Base-by-base conservation (phyloP, 805 yeast species). In the Metschnikowia matae region DNA sequence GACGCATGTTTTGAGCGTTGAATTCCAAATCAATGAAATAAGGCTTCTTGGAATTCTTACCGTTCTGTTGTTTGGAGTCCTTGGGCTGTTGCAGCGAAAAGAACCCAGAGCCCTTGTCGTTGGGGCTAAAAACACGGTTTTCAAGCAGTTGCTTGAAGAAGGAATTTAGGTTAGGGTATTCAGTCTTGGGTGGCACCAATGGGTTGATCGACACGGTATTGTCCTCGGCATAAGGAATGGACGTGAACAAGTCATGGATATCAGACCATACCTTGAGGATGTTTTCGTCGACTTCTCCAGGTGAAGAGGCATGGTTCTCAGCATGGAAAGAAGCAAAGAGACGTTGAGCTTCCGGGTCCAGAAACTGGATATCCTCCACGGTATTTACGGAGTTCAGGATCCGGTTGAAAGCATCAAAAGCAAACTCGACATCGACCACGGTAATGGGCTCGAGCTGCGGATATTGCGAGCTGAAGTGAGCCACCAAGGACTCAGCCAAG, bases 201-300 rank as follows among this genome's bases (percentile, higher is more conserved):
- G 48, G 48, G 34, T 46, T 32, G 29, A 46, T 13, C 18, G 43
- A 38, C 15, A 32, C 37, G 13, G 47, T 13, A 18, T 48, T 58
- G 6, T 56, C 62, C 3, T 54, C 54, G 4, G 65, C 54, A 47
- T 59, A 63, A 3, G 57, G 57, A 10, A 62, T 60, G 11, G 62
- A 54, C 6, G 62, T 52, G 46, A 69, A 61, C 7, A 49, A 52
- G 26, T 62, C 61, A 53, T 71, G 71, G 7, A 65, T 60, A 6
- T 62, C 60, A 44, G 62, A 64, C 74, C 75, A 72, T 11, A 54
- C 56, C 21, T 59, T 54, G 4, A 64, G 53, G 8, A 40, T 51
- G 20, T 42, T 46, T 3, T 42, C 44, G 43, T 39, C 40, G 17
- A 42, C 42, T n/a, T 6, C 26, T 5, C 18, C 38, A n/a, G 33